phyloP scores from a whole-genome alignment of 2,329 filamentous ascomycete genomes.

The Simplicillium sp. region DNA sequence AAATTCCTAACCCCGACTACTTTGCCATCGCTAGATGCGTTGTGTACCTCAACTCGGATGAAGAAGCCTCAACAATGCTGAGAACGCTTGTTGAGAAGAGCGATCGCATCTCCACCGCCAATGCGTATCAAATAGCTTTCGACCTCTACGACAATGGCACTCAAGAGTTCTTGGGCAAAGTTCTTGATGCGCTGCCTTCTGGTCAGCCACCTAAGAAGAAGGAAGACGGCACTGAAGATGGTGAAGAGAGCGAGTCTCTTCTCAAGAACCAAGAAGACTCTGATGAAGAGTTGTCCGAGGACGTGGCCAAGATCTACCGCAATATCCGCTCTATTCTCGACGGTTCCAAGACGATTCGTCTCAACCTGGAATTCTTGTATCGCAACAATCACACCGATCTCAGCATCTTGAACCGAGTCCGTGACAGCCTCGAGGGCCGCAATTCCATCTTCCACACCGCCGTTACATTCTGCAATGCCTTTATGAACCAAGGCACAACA shows the following conservation, averaged over 20 bases:
- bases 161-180: slow-evolving; percentile 88
- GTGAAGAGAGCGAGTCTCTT: slow-evolving; percentile 38
- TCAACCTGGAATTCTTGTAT: slow-evolving; percentile 95
- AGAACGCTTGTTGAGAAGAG: slow-evolving; percentile 71
- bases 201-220: slow-evolving; percentile 31
- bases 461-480: slow-evolving; percentile 94
- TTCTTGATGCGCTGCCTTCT: slow-evolving; percentile 69
- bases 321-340: slow-evolving; percentile 64
- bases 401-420: slow-evolving; percentile 88
- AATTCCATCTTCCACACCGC: slow-evolving; percentile 99
- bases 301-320: slow-evolving; percentile 46
- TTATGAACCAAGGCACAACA: slow-evolving; percentile 98
- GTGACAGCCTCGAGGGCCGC: slow-evolving; percentile 87
- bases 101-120: slow-evolving; percentile 68
- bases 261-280: slow-evolving; percentile 41
- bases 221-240: slow-evolving; percentile 27
- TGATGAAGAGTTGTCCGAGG: slow-evolving; percentile 43
- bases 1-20: slow-evolving; percentile 87
- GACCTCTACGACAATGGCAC: slow-evolving; percentile 98
- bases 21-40: slow-evolving; percentile 98
- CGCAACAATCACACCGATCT: slow-evolving; percentile 90
- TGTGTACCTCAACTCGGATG: slow-evolving; percentile 87
- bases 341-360: slow-evolving; percentile 84
- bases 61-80: slow-evolving; percentile 81
- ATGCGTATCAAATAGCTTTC: slow-evolving; percentile 95